Evolutionary conservation across 1,139 yeast genomes (phyloP), one percentile per base, ranked within the genome.

Genomic region (Kurtzmaniella quercitrusa): DNA sequence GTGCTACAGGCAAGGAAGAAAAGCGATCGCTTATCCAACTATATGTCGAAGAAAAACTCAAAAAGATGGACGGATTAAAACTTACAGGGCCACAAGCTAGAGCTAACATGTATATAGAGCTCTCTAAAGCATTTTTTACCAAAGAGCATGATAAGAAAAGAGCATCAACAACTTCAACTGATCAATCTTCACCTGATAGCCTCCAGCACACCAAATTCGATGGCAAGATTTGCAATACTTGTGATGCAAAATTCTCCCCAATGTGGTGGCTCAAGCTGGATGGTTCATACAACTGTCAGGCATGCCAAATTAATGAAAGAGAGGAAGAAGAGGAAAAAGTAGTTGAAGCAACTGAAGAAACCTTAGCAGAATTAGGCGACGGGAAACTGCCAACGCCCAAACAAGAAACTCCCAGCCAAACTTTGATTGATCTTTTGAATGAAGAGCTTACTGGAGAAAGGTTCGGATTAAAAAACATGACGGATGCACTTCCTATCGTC

Each of bases 31-130:
- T 79, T 25, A 51, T 79, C 7, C 66, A 65, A 38, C 47, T 77
- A 12, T 77, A 63, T 52, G 51, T 71, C 19, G 76, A 73, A 37
- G 82, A 77, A 44, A 29, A 65, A 23, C 45, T 54, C n/a, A 71
- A 66, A 46, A 45, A 48, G 34, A 47, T 45, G 40, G 43, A 45
- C 19, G 17, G 40, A n/a, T 33, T 37, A 43, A 55, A 46, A 41
- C 41, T 58, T 15, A 54, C 58, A 3, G 75, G 75, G 2, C 67
- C 68, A 12, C 70, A 66, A 44, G 57, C 61, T 16, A 59, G 58
- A 33, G 64, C 75, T 2, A 53, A 55, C 41, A 59, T 57, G 41
- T 70, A 68, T 53, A 51, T 65, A 15, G 52, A 58, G 25, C 54
- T 57, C 46, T 49, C 58, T 18, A 55, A 54, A 34, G 23, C 41